A percentile compares a stretch with the other conserved stretches of the same genome.
Conservation (phyloP, 2,329 filamentous ascomycete species). For the Graphium sp. region DNA sequence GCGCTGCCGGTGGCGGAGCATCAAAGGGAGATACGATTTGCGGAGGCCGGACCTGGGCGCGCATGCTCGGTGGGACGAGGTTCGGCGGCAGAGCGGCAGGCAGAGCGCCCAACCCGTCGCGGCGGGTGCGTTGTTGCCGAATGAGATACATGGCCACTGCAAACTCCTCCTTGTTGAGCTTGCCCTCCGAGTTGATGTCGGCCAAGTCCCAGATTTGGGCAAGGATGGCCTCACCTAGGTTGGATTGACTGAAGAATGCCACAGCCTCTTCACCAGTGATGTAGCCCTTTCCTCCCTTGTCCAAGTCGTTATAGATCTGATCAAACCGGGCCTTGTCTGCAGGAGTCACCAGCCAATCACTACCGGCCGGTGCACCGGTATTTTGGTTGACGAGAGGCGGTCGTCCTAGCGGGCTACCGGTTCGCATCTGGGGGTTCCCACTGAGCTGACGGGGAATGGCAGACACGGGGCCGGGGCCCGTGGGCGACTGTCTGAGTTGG, state of each 20-base stretch:
- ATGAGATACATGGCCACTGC: conserved; percentile 97
- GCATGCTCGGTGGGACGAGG: conserved; percentile 74
- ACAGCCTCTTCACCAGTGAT: conserved; percentile 94
- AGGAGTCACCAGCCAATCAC: conserved; percentile 68
- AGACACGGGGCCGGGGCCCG: conserved; percentile 36
- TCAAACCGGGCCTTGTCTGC: conserved; percentile 82
- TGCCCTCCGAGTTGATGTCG: conserved; percentile 81
- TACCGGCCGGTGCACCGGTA: conserved; percentile 17
- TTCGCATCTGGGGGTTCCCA: conserved; percentile 47
- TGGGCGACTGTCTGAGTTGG: conserved; percentile 28
- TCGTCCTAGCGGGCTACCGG: conserved; percentile 39
- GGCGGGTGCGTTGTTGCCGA: conserved; percentile 66
- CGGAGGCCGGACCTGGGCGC: conserved; percentile 37
- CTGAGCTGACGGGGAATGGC: conserved; percentile 73
- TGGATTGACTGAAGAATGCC: conserved; percentile 82
- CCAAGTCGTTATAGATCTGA: conserved; percentile 66
- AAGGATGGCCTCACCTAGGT: conserved; percentile 71
- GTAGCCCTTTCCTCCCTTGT: conserved; percentile 63
- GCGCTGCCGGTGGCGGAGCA: conserved; percentile 19
- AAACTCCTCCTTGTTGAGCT: conserved; percentile 77
- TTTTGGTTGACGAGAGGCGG: conserved; percentile 26
- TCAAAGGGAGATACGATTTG: conserved; percentile 37
- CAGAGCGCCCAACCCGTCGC: conserved; percentile 40
- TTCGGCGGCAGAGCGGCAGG: conserved; percentile 66
- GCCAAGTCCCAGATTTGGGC: conserved; percentile 96